These are phyloP conservation scores for Zalerion maritima DNA, from an alignment of 495 filamentous ascomycete genomes.

Conservation along the genomic window DNA sequence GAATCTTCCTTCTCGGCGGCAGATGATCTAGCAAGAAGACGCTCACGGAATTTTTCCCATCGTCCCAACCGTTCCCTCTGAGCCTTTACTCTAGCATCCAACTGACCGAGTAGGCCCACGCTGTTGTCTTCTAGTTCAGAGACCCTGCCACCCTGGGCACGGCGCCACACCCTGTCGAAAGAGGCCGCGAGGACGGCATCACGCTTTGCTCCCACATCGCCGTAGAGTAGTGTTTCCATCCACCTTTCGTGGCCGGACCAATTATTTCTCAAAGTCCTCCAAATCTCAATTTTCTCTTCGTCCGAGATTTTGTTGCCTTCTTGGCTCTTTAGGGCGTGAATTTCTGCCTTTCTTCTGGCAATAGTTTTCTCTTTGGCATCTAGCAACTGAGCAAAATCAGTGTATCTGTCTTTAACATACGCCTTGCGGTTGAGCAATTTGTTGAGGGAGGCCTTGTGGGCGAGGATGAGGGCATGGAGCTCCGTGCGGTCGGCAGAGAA, in stretches of 20 bases:
- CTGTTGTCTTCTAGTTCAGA: constrained; percentile 32
- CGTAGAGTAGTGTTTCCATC: constrained; percentile 50
- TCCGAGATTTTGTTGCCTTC: constrained; percentile 28
- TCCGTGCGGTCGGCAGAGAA: constrained; percentile 44
- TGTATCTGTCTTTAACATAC: constrained; percentile 32
- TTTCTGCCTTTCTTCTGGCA: constrained; percentile 22
- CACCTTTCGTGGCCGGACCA: constrained; percentile 63
- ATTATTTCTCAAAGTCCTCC: constrained; percentile 44
- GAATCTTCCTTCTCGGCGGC: constrained; percentile 6
- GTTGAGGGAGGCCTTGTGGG: constrained; percentile 51
- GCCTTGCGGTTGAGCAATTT: constrained; percentile 40
- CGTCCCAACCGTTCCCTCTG: constrained; percentile 50
- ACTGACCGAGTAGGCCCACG: constrained; percentile 39
- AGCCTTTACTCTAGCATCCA: constrained; percentile 43
- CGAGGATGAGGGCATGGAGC: constrained; percentile 52
- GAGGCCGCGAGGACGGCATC: constrained; percentile 48
- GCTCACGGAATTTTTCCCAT: constrained; percentile 56
- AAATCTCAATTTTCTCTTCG: constrained; percentile 25
- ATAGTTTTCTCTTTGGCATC: constrained; percentile 30
- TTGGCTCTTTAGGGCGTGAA: too few relatives aligned
- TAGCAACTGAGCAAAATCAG: constrained; percentile 44
- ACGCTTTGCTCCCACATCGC: constrained; percentile 39
- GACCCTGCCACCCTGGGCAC: constrained; percentile 39
- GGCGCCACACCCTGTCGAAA: constrained; percentile 54
- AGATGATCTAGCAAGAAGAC: constrained; percentile 22